Base-by-base conservation (phyloP, 306 rosid genomes). In the Erythrophleum fordii region DNA sequence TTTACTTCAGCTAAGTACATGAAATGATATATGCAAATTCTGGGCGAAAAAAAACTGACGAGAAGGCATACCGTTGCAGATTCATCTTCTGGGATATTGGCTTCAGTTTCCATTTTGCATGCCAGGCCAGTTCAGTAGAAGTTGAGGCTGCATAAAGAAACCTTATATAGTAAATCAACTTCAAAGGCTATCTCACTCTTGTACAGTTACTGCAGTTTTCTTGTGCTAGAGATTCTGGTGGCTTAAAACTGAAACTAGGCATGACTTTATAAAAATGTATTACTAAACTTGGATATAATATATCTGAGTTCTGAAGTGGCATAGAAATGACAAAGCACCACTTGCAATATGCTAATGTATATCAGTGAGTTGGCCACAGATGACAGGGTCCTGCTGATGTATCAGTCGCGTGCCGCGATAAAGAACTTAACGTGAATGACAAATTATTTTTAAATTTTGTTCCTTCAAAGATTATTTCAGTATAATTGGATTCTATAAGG, bases 351-450 rank as follows among this genome's bases (percentile, higher is more conserved):
- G 83, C 53, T 72, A 64, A 77, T 61, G 18, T 78, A 76, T 67
- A 75, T 82, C 64, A 75, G 51, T 87, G 89, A 85, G 93, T 75
- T 87, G 93, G 86, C 80, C 90, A 86, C 88, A 78, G 60, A 34
- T 55, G 78, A 77, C 77, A 51, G 80, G 94, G 93, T 52, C 97
- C 92, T 87, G 60, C 88, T 45, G 73, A 83, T 85, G 46, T 86
- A 85, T 87, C 76, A 58, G 61, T 72, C 91, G 77, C 90, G 83
- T 87, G 85, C 71, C 67, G 72, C 39, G 53, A n/a, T 52, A 67
- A 44, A 68, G 48, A 62, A 49, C 83, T 86, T 85, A 65, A 66
- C 66, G 20, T 56, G 61, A 73, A 56, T 65, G 59, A 46, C 46
- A 55, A 55, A 55, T 9, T 55, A 34, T 53, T n/a, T 52, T n/a